These are phyloP conservation scores for Cyphellophora attinorum DNA, from an alignment of 2,329 filamentous ascomycete species.

Conservation along the genomic window DNA sequence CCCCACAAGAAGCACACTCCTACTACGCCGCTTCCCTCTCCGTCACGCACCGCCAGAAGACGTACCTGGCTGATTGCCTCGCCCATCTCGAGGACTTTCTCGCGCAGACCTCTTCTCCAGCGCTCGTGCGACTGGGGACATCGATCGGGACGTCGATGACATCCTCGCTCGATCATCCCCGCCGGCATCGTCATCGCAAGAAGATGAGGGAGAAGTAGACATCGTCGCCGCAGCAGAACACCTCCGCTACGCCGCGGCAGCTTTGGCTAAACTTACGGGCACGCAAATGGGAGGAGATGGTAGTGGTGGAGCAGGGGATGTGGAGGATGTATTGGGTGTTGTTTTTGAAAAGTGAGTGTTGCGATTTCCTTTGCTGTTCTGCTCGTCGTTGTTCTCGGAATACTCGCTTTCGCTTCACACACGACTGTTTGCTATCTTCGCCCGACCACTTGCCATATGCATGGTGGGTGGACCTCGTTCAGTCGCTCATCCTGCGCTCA, in stretches of 20 bases:
- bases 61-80: conserved; percentile 67
- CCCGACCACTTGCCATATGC: background rate
- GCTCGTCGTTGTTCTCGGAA: background rate
- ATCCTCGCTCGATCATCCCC: background rate
- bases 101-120: conserved; percentile 9
- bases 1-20: conserved; percentile 22
- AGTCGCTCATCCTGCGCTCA: background rate
- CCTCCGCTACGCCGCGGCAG: conserved; percentile 68
- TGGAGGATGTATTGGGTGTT: conserved; percentile 90
- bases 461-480: background rate
- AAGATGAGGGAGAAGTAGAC: conserved; percentile 43
- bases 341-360: conserved; percentile 86
- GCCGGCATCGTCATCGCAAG: background rate
- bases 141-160: conserved; percentile 1
- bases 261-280: conserved; percentile 79
- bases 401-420: background rate
- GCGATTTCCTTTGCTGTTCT: background rate
- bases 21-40: conserved; percentile 72
- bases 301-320: too few species aligned
- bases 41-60: conserved; percentile 79
- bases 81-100: conserved; percentile 66
- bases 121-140: background rate
- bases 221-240: conserved; percentile 87
- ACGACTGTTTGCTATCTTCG: background rate
- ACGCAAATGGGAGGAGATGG: conserved; percentile 68